Evolutionary conservation across 352 stramenopile genomes (phyloP), one percentile per base, ranked within the genome.

Genomic region (Thalassiosira gravida): DNA sequence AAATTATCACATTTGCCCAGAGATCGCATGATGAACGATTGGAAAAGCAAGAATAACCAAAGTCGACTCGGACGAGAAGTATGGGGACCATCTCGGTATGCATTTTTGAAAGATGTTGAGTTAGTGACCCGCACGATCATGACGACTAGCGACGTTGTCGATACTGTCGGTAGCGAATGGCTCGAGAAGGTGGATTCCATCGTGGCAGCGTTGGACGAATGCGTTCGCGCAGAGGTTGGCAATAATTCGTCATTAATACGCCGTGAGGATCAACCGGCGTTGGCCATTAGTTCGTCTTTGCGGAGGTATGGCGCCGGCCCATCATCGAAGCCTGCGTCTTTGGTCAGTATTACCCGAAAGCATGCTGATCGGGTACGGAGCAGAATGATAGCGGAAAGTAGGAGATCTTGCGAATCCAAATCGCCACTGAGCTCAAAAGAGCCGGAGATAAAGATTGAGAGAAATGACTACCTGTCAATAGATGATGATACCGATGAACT

Each of bases 21-120:
- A 42, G 74, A 82, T 69, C 39, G 56, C 37, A 76, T 83, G 57
- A 49, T 83, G 2, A 18, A 24, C 49, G 68, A 83, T 46, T 83
- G 76, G 76, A 82, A 58, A 57, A 44, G 2, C 20, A 50, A 42
- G 14, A 53, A 9, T 30, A 59, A 56, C 25, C 8, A 3, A 7
- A 50, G 13, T 0, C 24, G 8, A 18, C 20, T 53, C 35, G 47
- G n/a, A 50, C 59, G 50, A 66, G 44, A 49, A 25, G 25, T 67
- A 22, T 84, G 68, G 47, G 76, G 76, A 18, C 76, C 76, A 6
- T 84, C 76, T 25, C 68, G 76, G 3, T 56, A 84, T 74, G 47
- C 69, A 8, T 77, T 84, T 50, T 8, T 84, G 1, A 79, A 72
- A 46, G 64, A 84, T 61, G 42, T 73, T 11, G 56, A 76, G 0